phyloP scores from a whole-genome alignment of 169 alveolate species.

The Plasmodium gaboni region DNA sequence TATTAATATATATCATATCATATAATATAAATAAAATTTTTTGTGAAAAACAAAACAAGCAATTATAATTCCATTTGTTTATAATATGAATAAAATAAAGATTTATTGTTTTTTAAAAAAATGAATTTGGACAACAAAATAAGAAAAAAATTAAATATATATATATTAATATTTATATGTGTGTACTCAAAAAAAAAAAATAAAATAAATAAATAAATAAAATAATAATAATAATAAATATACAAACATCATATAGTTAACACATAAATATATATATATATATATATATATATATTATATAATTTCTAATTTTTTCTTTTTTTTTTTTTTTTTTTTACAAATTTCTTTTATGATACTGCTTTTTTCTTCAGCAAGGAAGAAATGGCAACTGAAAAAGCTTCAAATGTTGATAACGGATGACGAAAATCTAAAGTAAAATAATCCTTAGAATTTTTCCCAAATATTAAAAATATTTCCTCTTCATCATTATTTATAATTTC shows the following conservation, averaged over 20 bases:
- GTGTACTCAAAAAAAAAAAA: neutral
- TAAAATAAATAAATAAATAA: neutral
- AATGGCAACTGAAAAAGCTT: conserved; percentile 83
- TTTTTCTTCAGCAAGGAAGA: conserved; percentile 79
- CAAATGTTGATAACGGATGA: conserved; percentile 83
- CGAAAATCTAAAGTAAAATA: conserved; percentile 84
- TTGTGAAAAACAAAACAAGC: too few relatives aligned
- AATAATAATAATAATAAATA: neutral
- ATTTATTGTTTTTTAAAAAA: too few relatives aligned
- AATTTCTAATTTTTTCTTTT: neutral
- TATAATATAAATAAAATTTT: too few relatives aligned
- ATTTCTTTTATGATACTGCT: conserved; percentile 77
- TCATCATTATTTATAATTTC: conserved; percentile 75
- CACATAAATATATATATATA: neutral
- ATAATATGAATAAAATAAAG: too few relatives aligned
- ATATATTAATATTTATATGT: too few relatives aligned
- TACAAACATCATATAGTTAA: conserved; percentile 12
- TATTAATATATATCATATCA: too few relatives aligned
- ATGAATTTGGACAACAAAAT: too few relatives aligned
- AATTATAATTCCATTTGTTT: too few relatives aligned
- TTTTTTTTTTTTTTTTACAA: neutral
- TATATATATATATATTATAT: neutral
- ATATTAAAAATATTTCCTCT: conserved; percentile 77
- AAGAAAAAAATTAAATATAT: too few relatives aligned
- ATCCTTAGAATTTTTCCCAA: conserved; percentile 83